A percentile compares a stretch with the other conserved stretches of the same genome.
Conservation (phyloP, 352 stramenopile genomes). For the Plasmopara viticola region DNA sequence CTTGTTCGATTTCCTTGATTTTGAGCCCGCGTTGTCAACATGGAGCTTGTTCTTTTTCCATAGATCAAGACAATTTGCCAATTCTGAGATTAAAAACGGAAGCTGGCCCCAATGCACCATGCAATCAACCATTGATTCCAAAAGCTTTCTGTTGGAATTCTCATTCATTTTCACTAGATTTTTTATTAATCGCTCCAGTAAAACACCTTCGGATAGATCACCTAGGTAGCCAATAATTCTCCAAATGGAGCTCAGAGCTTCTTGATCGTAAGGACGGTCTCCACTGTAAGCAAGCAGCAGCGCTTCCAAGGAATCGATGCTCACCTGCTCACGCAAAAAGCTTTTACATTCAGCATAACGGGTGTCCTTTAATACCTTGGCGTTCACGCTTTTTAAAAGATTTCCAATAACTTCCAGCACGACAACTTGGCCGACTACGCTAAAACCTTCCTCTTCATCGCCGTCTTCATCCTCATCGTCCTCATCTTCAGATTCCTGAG, state of each 20-base stretch:
- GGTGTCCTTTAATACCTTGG: conserved; percentile 62
- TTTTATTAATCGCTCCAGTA: conserved; percentile 55
- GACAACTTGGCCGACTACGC: conserved; percentile 59
- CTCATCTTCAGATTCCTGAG: conserved; percentile 27
- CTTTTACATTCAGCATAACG: conserved; percentile 69
- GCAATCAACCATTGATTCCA: conserved; percentile 78
- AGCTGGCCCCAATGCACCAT: conserved; percentile 72
- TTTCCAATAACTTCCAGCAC: conserved; percentile 70
- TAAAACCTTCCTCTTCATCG: conserved; percentile 63
- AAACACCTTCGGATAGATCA: conserved; percentile 45
- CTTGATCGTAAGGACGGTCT: conserved; percentile 50
- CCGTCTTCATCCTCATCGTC: conserved; percentile 58
- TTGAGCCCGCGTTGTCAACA: conserved; percentile 10
- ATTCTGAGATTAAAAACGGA: conserved; percentile 49
- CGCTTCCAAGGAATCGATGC: conserved; percentile 48
- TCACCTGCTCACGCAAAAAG: conserved; percentile 67
- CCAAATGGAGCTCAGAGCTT: conserved; percentile 69
- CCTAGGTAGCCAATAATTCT: conserved; percentile 65
- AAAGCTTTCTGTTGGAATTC: conserved; percentile 57
- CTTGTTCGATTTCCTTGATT: conserved; percentile 36
- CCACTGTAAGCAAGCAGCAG: conserved; percentile 62
- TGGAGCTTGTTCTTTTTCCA: conserved; percentile 51
- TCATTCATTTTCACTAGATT: conserved; percentile 73
- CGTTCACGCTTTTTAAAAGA: conserved; percentile 64
- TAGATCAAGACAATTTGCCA: conserved; percentile 50